Base-by-base conservation (phyloP, 2,329 filamentous ascomycete genomes). In the Neodidymelliopsis sp. region DNA sequence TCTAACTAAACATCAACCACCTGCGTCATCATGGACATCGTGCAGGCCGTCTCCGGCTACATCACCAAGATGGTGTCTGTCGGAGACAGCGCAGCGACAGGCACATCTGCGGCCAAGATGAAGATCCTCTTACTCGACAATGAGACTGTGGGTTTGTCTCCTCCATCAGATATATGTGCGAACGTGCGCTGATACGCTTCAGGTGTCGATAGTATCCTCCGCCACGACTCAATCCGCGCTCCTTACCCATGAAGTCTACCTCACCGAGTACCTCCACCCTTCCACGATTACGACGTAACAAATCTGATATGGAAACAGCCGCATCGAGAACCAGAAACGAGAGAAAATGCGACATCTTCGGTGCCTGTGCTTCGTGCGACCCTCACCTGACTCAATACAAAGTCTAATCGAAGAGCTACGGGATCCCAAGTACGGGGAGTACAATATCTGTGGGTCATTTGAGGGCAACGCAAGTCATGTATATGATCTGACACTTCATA, bases 311-410 rank as follows among this genome's bases (percentile, higher is more conserved):
- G 4, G 9, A 31, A 30, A 28, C 37, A 80, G 78, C 74, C 91
- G 94, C 51, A 79, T 99, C 48, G 94, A 97, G 71, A 97, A 97
- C 63, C 79, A 84, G 50, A 86, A 86, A 56, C 85, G 94, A 36
- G 95, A 99, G 77, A 97, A 96, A 81, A 97, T 99, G 94, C 88
- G 94, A 54, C 94, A 99, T 77, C 81, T 99, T 41, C 86, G 91
- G 41, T 99, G 94, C 72, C 78, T 97, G 20, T 97, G 91, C 70
- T 93, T 99, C 62, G 84, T 99, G 36, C 87, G 95, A 29, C 94
- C 94, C 6, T 96, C 93, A 0, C 83, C 93, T 10, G 91, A 95
- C 61, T 95, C 93, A 4, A 91, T 97, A 67, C 92, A 99, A 69
- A 84, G 89, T 55, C 83, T 99, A 42, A 93, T 99, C 61, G 94